Conservation (phyloP, 805 yeast genomes). For the Saccharomycopsis lassenensis region DNA sequence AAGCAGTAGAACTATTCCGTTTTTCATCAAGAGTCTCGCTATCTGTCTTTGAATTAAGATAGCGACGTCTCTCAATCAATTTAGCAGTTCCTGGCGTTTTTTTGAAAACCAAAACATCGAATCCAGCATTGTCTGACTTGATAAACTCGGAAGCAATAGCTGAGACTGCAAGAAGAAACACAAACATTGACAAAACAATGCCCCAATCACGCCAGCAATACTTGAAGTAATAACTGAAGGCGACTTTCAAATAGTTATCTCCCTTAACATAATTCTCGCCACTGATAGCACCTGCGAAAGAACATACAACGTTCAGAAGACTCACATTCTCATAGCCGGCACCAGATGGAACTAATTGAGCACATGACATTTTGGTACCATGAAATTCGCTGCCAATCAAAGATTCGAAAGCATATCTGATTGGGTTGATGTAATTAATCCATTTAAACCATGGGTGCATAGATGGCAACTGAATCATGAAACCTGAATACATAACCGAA, state of each 20-base stretch:
- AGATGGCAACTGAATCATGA: slow-evolving; percentile 44
- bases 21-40: slow-evolving; percentile 30
- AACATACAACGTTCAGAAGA: slow-evolving; percentile 38
- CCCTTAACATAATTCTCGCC: slow-evolving; percentile 50
- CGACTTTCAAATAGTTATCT: slow-evolving; percentile 37
- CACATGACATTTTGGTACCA: slow-evolving; percentile 43
- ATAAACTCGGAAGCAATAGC: slow-evolving; percentile 21
- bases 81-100: slow-evolving; percentile 10
- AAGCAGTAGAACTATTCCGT: slow-evolving; percentile 34
- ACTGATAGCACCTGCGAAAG: slow-evolving; percentile 45
- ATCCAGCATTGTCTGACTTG: slow-evolving; percentile 18
- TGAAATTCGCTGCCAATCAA: slow-evolving; percentile 58
- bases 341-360: slow-evolving; percentile 52
- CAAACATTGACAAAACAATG: slow-evolving; percentile 41
- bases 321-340: slow-evolving; percentile 34
- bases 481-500: slow-evolving; percentile 52
- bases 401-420: slow-evolving; percentile 49
- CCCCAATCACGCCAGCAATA: slow-evolving; percentile 82
- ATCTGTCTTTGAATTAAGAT: slow-evolving; percentile 1
- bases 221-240: slow-evolving; percentile 40
- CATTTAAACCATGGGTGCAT: slow-evolving; percentile 69
- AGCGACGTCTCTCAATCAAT: background rate
- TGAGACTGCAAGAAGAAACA: slow-evolving; percentile 21
- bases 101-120: slow-evolving; percentile 21
- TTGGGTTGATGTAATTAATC: slow-evolving; percentile 49